Evolutionary conservation across 1,284 basidiomycete genomes (phyloP).

Genomic region (Pseudomicrostroma phylloplanum): DNA sequence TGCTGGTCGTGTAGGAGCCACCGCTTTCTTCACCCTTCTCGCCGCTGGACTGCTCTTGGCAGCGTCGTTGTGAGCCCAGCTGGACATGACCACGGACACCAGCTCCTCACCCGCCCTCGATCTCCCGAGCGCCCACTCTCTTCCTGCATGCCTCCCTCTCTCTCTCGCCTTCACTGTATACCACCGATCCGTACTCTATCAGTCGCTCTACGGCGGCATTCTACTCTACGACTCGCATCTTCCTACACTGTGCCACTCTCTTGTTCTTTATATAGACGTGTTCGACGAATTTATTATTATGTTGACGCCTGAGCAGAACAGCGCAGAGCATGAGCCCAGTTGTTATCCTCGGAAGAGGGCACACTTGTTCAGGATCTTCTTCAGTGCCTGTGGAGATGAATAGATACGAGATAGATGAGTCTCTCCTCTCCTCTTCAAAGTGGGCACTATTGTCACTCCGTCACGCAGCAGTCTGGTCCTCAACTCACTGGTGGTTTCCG

Average conservation of each 20-base stretch:
- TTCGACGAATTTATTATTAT: not conserved
- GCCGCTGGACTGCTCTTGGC: not conserved
- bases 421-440: not conserved
- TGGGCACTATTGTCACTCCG: not conserved
- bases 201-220: no score
- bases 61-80: not conserved
- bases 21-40: not conserved
- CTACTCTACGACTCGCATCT: no score
- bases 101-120: no score
- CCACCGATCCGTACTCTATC: no score
- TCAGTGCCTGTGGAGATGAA: constrained; percentile 39
- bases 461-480: not conserved
- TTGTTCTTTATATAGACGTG: not conserved
- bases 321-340: not conserved
- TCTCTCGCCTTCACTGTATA: no score
- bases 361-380: constrained; percentile 52
- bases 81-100: not conserved
- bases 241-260: not conserved
- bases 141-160: no score
- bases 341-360: constrained; percentile 52
- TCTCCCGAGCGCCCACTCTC: no score
- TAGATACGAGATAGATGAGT: not conserved
- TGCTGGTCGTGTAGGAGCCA: not conserved
- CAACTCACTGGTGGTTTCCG: constrained; percentile 51
- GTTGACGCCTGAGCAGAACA: no score